Base-by-base conservation (phyloP, 2,329 filamentous ascomycete genomes). In the Drechslerella dactyloides region DNA sequence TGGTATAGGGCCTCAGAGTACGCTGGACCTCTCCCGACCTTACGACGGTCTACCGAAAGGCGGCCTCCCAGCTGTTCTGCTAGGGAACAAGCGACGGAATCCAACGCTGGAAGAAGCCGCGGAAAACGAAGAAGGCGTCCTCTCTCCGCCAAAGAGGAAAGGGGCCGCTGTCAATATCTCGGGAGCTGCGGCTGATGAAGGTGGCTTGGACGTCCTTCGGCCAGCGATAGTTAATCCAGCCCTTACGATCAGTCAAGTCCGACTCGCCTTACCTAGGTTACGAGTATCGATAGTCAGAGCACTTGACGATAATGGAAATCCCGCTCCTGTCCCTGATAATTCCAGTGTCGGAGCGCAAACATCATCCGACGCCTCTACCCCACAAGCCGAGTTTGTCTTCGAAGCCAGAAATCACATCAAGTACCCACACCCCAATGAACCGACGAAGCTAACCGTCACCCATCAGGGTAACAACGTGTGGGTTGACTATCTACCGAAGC, bases 31-130 rank as follows among this genome's bases (percentile, higher is more conserved):
- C 1, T 94, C 91, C 15, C 96, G 94, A 77, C 94, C 94, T 0
- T 96, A 93, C 74, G 93, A 99, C 75, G 93, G 93, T 0, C 83
- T 97, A 46, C 94, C 94, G 0, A 91, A 90, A 78, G 94, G 94
- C 23, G 94, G 94, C 1, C 84, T 99, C 17, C 87, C 90, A 1
- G 85, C 91, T 1, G 86, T 99, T 81, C 82, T 99, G 0, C 85
- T 97, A 19, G 94, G 94, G 0, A 99, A 96, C 78, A 99, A 97
- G 81, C 85, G 94, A 24, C 96, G 94, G 77, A 87, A 89, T 53
- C 84, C 85, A 4, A 80, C 89, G 2, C 90, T 96, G 66, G 87
- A 85, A 0, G 91, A 93, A 33, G 91, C 94, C 17, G 90, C 92
- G 0, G 85, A 87, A 50, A 85, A 87, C 19, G 82, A 82, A 76